Conservation (phyloP, 2,329 filamentous ascomycete species). For the Fusarium begoniae region DNA sequence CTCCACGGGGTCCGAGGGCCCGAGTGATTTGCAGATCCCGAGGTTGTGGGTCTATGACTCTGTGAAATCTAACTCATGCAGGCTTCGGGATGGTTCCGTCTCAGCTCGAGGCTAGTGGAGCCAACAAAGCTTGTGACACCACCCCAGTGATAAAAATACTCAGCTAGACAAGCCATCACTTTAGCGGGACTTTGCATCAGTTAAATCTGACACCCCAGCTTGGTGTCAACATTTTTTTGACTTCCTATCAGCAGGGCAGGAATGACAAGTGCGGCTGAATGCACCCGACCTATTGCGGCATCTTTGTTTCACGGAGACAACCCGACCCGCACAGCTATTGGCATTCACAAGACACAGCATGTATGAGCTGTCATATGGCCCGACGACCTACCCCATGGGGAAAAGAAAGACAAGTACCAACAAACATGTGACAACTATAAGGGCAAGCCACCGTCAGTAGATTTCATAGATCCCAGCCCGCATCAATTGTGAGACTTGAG, state of each 20-base stretch:
- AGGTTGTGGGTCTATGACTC: neutral
- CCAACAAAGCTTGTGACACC: too few species aligned
- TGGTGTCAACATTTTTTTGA: neutral
- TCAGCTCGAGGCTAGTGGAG: neutral
- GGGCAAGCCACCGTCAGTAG: neutral
- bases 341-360: neutral
- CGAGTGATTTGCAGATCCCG: neutral
- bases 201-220: neutral
- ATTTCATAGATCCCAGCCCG: neutral
- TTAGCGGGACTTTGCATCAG: rapidly evolving
- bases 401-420: neutral
- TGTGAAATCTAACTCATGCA: neutral
- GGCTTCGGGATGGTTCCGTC: neutral
- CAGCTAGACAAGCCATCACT: rapidly evolving
- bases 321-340: neutral
- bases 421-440: neutral
- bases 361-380: neutral
- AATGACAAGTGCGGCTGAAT: neutral
- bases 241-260: too few species aligned
- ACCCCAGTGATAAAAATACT: rapidly evolving
- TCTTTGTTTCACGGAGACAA: neutral
- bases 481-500: neutral
- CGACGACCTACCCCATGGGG: neutral
- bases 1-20: neutral
- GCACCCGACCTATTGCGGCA: neutral